These are phyloP conservation scores for Paracoccidioides brasiliensis DNA, from an alignment of 2,329 filamentous ascomycete species.

Conservation along the genomic window DNA sequence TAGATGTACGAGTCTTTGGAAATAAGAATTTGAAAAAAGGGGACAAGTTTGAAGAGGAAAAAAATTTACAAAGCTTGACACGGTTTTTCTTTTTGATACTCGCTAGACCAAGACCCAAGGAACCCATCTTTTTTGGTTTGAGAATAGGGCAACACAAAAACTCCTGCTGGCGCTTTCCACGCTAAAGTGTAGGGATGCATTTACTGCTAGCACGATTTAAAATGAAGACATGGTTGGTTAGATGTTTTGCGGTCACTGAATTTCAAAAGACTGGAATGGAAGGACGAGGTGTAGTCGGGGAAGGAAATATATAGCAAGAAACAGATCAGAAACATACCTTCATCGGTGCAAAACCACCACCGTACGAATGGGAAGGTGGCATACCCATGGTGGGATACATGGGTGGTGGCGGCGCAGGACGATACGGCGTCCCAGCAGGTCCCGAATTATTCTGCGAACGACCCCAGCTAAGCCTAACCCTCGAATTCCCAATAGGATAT, in stretches of 20 bases:
- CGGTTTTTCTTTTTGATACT: slow-evolving; percentile 18
- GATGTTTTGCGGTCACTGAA: background rate
- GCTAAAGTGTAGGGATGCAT: slow-evolving; percentile 21
- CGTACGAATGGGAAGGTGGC: slow-evolving; percentile 49
- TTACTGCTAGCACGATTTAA: slow-evolving; percentile 18
- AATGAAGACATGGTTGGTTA: background rate
- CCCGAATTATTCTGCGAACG: slow-evolving; percentile 98
- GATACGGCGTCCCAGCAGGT: slow-evolving; percentile 87
- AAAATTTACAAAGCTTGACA: background rate
- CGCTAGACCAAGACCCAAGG: slow-evolving; percentile 22
- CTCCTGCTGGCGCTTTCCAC: slow-evolving; percentile 32
- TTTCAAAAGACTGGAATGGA: no score
- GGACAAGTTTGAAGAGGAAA: background rate
- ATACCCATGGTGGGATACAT: slow-evolving; percentile 60
- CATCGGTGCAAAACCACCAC: slow-evolving; percentile 52
- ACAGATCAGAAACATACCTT: slow-evolving; percentile 37
- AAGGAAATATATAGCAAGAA: background rate
- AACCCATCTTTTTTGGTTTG: slow-evolving; percentile 23
- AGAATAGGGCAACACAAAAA: slow-evolving; percentile 26
- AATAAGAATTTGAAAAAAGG: background rate
- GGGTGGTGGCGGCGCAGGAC: slow-evolving; percentile 72
- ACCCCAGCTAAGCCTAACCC: slow-evolving; percentile 93
- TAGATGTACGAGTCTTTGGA: background rate
- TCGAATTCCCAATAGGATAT: slow-evolving; percentile 97
- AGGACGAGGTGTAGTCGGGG: background rate